Conservation (phyloP, 805 yeast genomes). For the Metschnikowia kofuensis region DNA sequence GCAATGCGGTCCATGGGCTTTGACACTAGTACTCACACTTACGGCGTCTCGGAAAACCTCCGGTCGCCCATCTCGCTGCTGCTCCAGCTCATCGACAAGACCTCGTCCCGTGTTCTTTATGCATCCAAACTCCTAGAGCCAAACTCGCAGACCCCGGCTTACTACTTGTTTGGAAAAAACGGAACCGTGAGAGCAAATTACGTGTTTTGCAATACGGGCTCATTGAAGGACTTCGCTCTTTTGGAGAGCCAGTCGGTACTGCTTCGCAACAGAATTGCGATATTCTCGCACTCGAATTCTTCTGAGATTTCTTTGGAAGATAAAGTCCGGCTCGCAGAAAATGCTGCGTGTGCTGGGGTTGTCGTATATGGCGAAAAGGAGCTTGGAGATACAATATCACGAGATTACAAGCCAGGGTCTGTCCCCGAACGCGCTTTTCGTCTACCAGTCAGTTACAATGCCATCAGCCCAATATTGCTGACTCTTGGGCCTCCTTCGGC, state of each 20-base stretch:
- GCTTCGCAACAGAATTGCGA: constrained; percentile 26
- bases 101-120: constrained; percentile 23
- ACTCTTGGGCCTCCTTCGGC: constrained; percentile 9
- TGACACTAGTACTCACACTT: constrained; percentile 17
- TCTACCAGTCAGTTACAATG: constrained; percentile 15
- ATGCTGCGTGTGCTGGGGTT: constrained; percentile 12
- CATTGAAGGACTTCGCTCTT: constrained; percentile 25
- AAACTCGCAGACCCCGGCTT: constrained; percentile 30
- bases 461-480: constrained; percentile 14
- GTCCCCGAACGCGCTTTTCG: constrained; percentile 8
- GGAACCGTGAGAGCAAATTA: constrained; percentile 26
- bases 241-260: constrained; percentile 20
- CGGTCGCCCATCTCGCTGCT: constrained; percentile 26
- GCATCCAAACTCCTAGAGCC: constrained; percentile 25
- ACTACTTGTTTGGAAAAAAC: constrained; percentile 23
- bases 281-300: constrained; percentile 19
- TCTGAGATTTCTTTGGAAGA: constrained; percentile 10
- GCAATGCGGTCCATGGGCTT: constrained; percentile 30
- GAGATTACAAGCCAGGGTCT: constrained; percentile 10
- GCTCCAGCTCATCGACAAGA: constrained; percentile 23
- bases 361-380: constrained; percentile 15
- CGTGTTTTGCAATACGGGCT: constrained; percentile 32
- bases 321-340: constrained; percentile 13
- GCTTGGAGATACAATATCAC: constrained; percentile 8
- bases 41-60: constrained; percentile 10